Conservation (phyloP, 179 eudicot genomes). For the Gypsophila paniculata region DNA sequence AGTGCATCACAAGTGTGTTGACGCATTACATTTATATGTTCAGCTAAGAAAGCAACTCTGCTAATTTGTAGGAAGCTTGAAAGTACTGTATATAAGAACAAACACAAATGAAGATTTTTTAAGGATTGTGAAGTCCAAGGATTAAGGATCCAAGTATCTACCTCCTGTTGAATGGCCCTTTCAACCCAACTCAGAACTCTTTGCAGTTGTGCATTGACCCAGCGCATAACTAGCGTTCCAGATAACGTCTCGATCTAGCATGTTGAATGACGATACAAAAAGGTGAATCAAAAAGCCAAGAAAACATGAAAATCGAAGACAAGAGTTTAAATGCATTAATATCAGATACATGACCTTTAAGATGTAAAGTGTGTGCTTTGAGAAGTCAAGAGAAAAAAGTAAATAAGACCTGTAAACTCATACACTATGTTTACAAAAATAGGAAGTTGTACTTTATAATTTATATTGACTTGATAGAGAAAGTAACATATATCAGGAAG, state of each 20-base stretch:
- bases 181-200: constrained; percentile 83
- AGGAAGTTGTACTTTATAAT: background rate
- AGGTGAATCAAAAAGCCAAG: constrained; percentile 8
- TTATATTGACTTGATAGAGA: background rate
- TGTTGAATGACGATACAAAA: constrained; percentile 14
- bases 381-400: background rate
- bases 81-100: constrained; percentile 10
- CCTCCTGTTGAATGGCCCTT: constrained; percentile 97
- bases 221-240: constrained; percentile 93
- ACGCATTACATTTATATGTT: background rate
- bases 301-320: constrained; percentile 10
- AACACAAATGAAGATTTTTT: background rate
- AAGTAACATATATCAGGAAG: background rate
- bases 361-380: background rate
- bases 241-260: constrained; percentile 82
- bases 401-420: background rate
- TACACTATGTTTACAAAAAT: background rate
- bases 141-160: constrained; percentile 27
- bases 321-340: background rate
- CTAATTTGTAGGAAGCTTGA: background rate
- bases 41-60: constrained; percentile 6
- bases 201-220: constrained; percentile 93
- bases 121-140: background rate
- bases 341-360: background rate
- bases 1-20: background rate